These are phyloP conservation scores for Pistacia vera DNA, from an alignment of 345 rosid genomes.

Conservation along the genomic window DNA sequence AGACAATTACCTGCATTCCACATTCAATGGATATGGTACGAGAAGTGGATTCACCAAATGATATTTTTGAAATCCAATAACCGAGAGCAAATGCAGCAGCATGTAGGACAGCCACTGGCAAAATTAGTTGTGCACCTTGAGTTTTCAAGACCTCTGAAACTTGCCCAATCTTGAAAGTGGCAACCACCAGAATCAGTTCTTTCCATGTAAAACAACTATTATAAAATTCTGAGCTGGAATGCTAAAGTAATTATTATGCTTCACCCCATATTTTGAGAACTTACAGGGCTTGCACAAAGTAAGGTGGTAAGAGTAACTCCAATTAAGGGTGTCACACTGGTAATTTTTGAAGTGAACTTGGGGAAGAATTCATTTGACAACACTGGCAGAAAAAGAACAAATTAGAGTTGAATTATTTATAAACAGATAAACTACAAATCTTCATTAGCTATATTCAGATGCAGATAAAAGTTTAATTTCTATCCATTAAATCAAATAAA, in stretches of 20 bases:
- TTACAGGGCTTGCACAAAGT: conserved; percentile 97
- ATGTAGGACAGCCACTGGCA: conserved; percentile 87
- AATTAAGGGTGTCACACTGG: conserved; percentile 83
- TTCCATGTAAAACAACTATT: conserved; percentile 4
- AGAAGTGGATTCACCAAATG: conserved; percentile 96
- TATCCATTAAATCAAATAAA: conserved; percentile 4
- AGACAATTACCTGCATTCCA: conserved; percentile 81
- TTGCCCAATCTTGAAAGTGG: conserved; percentile 76
- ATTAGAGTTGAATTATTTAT: conserved; percentile 12
- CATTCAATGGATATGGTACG: conserved; percentile 98
- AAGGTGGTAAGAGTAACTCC: conserved; percentile 94
- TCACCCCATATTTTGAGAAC: conserved; percentile 25
- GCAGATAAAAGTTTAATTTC: conserved; percentile 6
- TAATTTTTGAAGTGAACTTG: conserved; percentile 78
- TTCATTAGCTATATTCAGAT: background rate
- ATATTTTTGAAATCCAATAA: conserved; percentile 75
- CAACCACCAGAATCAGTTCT: conserved; percentile 15
- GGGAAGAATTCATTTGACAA: conserved; percentile 91
- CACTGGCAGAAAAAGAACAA: conserved; percentile 50
- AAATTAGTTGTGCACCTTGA: conserved; percentile 83
- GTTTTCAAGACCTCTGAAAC: conserved; percentile 86
- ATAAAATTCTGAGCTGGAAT: conserved; percentile 8
- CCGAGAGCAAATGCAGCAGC: conserved; percentile 86
- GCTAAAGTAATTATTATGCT: background rate
- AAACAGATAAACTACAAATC: background rate